These are phyloP conservation scores for Senecio squalidus DNA, from an alignment of 140 eudicot genomes.

Conservation along the genomic window DNA sequence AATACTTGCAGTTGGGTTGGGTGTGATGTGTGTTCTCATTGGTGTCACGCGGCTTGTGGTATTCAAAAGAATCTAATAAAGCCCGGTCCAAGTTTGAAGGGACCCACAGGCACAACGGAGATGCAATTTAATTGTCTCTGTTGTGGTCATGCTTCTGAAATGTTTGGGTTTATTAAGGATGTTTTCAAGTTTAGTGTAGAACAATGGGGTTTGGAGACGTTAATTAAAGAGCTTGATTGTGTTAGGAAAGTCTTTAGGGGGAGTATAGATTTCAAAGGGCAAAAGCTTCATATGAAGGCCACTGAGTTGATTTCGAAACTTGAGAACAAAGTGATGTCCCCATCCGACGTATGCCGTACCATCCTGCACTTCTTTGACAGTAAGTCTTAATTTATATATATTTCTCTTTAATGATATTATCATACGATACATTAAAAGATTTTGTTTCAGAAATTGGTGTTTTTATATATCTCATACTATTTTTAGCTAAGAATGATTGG, in stretches of 20 bases:
- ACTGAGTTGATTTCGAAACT: constrained; percentile 54
- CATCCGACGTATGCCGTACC: constrained; percentile 65
- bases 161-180: constrained; percentile 90
- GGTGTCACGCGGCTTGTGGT: constrained; percentile 88
- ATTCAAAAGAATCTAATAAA: constrained; percentile 62
- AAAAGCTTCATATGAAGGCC: constrained; percentile 62
- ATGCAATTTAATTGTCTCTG: constrained; percentile 89
- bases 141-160: constrained; percentile 92
- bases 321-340: constrained; percentile 48
- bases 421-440: not conserved
- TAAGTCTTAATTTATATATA: constrained; percentile 41
- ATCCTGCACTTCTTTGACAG: constrained; percentile 63
- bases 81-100: constrained; percentile 71
- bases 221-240: constrained; percentile 77
- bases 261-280: constrained; percentile 75
- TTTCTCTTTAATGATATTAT: not conserved
- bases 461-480: not conserved
- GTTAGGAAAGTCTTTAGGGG: constrained; percentile 65
- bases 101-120: constrained; percentile 63
- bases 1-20: constrained; percentile 98
- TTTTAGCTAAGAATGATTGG: not conserved
- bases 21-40: constrained; percentile 83
- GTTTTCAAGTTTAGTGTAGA: constrained; percentile 60
- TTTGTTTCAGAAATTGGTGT: not conserved
- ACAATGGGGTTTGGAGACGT: constrained; percentile 58